Conservation (phyloP, 176 grass and related monocot genomes). For the Tillandsia leiboldiana region DNA sequence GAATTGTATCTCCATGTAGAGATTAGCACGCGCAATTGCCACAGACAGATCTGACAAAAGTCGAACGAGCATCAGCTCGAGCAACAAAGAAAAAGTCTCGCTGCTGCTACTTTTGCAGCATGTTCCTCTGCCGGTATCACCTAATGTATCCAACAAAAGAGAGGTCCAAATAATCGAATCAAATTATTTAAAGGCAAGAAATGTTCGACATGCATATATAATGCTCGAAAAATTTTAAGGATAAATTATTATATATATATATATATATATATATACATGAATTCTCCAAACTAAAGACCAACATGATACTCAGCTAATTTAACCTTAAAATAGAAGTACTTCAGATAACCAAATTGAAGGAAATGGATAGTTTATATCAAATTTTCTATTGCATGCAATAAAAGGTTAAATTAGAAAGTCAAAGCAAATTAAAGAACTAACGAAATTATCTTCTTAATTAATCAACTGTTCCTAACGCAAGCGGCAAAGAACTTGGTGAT, state of each 20-base stretch:
- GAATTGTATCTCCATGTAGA: constrained; percentile 43
- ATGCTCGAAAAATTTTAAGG: neutral
- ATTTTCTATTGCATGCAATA: neutral
- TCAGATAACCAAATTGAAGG: too few relatives aligned
- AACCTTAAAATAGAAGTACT: too few relatives aligned
- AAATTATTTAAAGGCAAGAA: neutral
- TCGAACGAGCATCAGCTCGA: constrained; percentile 39
- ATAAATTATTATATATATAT: too few relatives aligned
- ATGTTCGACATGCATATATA: neutral
- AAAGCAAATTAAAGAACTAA: neutral
- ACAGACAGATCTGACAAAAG: constrained; percentile 21
- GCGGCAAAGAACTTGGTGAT: too few relatives aligned
- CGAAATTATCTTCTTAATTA: neutral
- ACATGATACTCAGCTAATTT: too few relatives aligned
- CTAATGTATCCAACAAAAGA: constrained; percentile 8
- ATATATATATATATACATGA: too few relatives aligned
- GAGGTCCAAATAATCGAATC: neutral
- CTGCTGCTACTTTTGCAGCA: constrained; percentile 38
- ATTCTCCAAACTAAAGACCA: too few relatives aligned
- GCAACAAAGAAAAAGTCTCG: constrained; percentile 46
- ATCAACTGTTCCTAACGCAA: too few relatives aligned
- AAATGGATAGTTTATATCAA: neutral
- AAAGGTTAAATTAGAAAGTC: neutral
- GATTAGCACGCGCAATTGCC: constrained; percentile 35
- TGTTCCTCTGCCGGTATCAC: constrained; percentile 46